A percentile compares a stretch with the other conserved stretches of the same genome.
phyloP scores from a whole-genome alignment of 176 grass and related monocot genomes.

The Oryza rufipogon region DNA sequence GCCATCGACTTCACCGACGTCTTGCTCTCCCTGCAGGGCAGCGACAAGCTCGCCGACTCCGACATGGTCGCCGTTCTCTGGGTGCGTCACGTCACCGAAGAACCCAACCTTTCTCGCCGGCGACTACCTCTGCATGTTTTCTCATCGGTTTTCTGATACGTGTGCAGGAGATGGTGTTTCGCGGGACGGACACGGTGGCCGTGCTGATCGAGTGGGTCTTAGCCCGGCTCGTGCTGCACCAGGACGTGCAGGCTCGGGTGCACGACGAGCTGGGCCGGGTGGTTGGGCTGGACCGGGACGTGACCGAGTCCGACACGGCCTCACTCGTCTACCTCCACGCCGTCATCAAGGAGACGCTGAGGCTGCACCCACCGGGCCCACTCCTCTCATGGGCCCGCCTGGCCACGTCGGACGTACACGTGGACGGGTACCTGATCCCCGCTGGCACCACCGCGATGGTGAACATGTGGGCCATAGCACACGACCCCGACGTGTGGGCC shows the following conservation, averaged over 20 bases:
- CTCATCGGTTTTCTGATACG: neutral
- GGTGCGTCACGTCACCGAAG: slow-evolving; percentile 43
- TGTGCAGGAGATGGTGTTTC: slow-evolving; percentile 91
- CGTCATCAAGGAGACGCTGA: slow-evolving; percentile 79
- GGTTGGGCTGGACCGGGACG: slow-evolving; percentile 38
- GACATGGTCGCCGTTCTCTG: slow-evolving; percentile 92
- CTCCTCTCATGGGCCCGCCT: slow-evolving; percentile 93
- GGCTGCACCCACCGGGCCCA: slow-evolving; percentile 88
- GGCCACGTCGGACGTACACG: slow-evolving; percentile 64
- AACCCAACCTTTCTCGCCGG: neutral
- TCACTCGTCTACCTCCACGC: slow-evolving; percentile 73
- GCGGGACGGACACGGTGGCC: slow-evolving; percentile 87
- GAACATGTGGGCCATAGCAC: slow-evolving; percentile 99
- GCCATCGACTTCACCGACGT: slow-evolving; percentile 73
- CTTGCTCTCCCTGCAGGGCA: slow-evolving; percentile 65
- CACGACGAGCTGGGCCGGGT: slow-evolving; percentile 75
- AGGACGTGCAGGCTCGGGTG: slow-evolving; percentile 65
- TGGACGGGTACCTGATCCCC: slow-evolving; percentile 63
- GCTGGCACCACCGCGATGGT: slow-evolving; percentile 91
- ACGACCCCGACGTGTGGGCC: slow-evolving; percentile 65
- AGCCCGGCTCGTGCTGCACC: slow-evolving; percentile 76
- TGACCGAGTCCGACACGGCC: slow-evolving; percentile 48
- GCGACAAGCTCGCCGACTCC: slow-evolving; percentile 60
- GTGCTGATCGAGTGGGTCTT: slow-evolving; percentile 95
- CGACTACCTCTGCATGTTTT: neutral